Evolutionary conservation across 2,329 filamentous ascomycete species (phyloP), one percentile per base, ranked within the genome.

Genomic region (Pezicula radicicola): DNA sequence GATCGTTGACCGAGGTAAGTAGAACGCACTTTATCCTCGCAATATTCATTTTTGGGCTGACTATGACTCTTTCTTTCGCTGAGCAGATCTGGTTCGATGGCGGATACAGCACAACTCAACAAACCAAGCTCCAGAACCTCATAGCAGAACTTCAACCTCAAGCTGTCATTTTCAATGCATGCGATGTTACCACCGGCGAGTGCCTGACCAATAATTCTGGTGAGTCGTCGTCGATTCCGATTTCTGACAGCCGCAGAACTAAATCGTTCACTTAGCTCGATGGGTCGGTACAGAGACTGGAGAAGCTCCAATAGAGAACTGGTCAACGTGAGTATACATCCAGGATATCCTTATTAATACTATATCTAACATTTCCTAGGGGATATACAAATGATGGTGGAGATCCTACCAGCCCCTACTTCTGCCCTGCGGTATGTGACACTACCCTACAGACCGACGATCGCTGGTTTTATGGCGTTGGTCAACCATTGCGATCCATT

Each of bases 1-100:
- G 61, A 21, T 37, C 48, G 4, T 46, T 63, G 40, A 63, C 59
- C 2, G 61, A 63, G 55, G 61, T 63, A 27, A 48, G 55, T n/a
- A 16, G 6, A 27, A 2, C 7, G n/a, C 16, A 6, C 18, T 9
- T 37, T 2, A 15, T 8, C 35, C 27, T 36, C n/a, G 7, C 16
- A 13, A 16, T 21, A 12, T 5, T 13, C n/a, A 30, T 18, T 19
- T 19, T 16, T 3, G 37, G 37, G 15, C 45, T 47, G 18, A 47
- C 28, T 30, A 16, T 36, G 12, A 7, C 6, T 25, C 6, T 47
- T 21, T 10, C n/a, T 47, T 37, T 47, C 37, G 16, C 4, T n/a
- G 45, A 30, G 30, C 25, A 64, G 61, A 61, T 64, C 36, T 64
- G 61, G 60, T 64, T 64, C 21, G 61, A 63, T 21, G 61, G 61